Conservation (phyloP, 2,329 filamentous ascomycete species). For the Epichloe uncinata region DNA sequence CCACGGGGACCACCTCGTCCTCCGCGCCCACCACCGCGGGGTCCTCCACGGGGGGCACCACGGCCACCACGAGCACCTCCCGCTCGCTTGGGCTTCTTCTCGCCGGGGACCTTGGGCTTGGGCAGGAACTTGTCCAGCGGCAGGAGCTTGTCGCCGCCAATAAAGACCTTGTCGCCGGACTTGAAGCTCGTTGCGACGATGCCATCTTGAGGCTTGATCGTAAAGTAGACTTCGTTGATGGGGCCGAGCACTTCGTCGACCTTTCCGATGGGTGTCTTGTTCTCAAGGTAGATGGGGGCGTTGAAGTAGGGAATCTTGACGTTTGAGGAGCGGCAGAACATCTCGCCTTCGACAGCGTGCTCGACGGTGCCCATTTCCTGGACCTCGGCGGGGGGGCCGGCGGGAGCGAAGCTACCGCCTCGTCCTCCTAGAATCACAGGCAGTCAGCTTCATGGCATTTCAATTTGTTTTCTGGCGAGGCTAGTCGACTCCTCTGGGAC, state of each 20-base stretch:
- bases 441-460: too few species aligned
- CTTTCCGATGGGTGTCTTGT: constrained; percentile 93
- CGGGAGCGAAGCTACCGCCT: constrained; percentile 10
- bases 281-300: constrained; percentile 96
- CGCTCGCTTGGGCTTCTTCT: constrained; percentile 49
- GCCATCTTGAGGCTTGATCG: constrained; percentile 91
- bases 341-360: constrained; percentile 92
- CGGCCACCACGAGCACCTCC: constrained; percentile 27
- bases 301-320: constrained; percentile 98
- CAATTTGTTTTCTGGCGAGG: neutral
- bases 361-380: constrained; percentile 83
- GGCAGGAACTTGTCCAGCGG: constrained; percentile 94
- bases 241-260: constrained; percentile 96
- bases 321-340: constrained; percentile 93
- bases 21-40: constrained; percentile 8
- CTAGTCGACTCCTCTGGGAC: too few species aligned
- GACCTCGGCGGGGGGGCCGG: constrained; percentile 10
- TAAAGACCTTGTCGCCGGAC: constrained; percentile 93
- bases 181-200: constrained; percentile 95
- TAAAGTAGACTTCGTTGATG: constrained; percentile 97
- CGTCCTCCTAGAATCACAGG: constrained; percentile 7
- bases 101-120: constrained; percentile 69
- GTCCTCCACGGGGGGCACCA: constrained; percentile 12
- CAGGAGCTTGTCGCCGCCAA: constrained; percentile 84
- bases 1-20: constrained; percentile 10